Percentiles rank a stretch among this genome's conserved stretches.
Conservation (phyloP, 78 protist species). For the Pelomyxa schiedti region DNA sequence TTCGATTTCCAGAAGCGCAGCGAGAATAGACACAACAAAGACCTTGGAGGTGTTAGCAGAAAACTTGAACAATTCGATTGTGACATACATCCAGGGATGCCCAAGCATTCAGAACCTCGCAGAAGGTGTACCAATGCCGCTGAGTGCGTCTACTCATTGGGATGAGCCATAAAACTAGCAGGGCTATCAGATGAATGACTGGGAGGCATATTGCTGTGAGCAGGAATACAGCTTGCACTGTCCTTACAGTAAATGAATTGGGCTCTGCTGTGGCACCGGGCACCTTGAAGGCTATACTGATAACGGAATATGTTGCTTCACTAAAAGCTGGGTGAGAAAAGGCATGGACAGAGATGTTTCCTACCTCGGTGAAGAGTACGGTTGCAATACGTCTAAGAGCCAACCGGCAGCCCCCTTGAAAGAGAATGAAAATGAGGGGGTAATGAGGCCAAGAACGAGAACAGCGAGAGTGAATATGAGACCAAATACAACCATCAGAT, state of each 20-base stretch:
- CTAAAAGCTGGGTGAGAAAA: background rate
- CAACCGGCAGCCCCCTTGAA: too few species aligned
- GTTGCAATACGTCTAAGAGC: too few species aligned
- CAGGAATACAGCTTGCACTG: slow-evolving; percentile 9
- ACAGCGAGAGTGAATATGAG: too few species aligned
- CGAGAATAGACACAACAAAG: slow-evolving; percentile 32
- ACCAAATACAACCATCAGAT: background rate
- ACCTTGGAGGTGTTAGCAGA: slow-evolving; percentile 9
- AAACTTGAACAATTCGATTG: background rate
- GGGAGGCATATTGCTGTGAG: slow-evolving; percentile 18
- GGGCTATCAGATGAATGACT: background rate
- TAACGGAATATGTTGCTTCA: background rate
- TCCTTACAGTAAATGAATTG: too few species aligned
- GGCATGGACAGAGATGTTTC: background rate
- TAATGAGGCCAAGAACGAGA: too few species aligned
- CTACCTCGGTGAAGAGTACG: slow-evolving; percentile 19
- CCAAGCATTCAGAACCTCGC: slow-evolving; percentile 42
- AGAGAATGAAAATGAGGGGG: too few species aligned
- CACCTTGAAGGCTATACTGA: slow-evolving; percentile 1
- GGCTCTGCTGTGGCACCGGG: too few species aligned
- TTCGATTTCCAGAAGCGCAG: slow-evolving; percentile 16
- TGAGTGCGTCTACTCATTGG: slow-evolving; percentile 19
- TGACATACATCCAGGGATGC: slow-evolving; percentile 13
- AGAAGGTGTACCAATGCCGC: background rate
- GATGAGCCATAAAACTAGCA: slow-evolving; percentile 12